Conservation (phyloP, 495 filamentous ascomycete species). For the Viridothelium virens region DNA sequence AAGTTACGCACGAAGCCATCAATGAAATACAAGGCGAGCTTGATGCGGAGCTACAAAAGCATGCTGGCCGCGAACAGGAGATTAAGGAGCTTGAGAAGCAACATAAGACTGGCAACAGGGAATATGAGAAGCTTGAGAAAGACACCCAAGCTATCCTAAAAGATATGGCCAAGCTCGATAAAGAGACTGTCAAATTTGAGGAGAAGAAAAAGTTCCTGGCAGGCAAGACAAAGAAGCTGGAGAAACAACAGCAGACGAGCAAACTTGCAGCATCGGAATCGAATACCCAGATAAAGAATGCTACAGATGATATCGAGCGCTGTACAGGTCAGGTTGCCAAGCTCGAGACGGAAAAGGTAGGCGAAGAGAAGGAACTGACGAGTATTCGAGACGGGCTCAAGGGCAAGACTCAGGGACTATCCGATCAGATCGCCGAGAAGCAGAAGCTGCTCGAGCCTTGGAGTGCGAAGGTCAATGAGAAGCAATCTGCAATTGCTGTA, state of each 20-base stretch:
- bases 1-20: slow-evolving; percentile 84
- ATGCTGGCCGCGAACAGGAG: slow-evolving; percentile 80
- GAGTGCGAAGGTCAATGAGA: slow-evolving; percentile 94
- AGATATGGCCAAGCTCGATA: slow-evolving; percentile 86
- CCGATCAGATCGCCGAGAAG: slow-evolving; percentile 82
- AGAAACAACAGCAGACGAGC: slow-evolving; percentile 71
- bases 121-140: slow-evolving; percentile 76
- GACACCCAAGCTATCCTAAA: slow-evolving; percentile 70
- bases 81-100: slow-evolving; percentile 84
- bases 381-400: slow-evolving; percentile 76
- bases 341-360: slow-evolving; percentile 64
- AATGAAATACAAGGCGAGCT: slow-evolving; percentile 81
- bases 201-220: slow-evolving; percentile 91
- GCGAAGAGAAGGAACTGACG: slow-evolving; percentile 74
- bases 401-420: slow-evolving; percentile 89
- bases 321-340: slow-evolving; percentile 59
- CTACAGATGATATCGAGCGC: slow-evolving; percentile 66
- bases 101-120: slow-evolving; percentile 71
- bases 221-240: slow-evolving; percentile 87
- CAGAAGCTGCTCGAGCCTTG: slow-evolving; percentile 94
- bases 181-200: slow-evolving; percentile 92
- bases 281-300: slow-evolving; percentile 67
- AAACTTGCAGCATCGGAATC: slow-evolving; percentile 65
- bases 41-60: slow-evolving; percentile 82
- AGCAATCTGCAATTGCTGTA: slow-evolving; percentile 85